Percentiles rank a stretch among this genome's conserved stretches.
These are phyloP conservation scores for Carpinus viminea DNA, from an alignment of 306 rosid species.

Conservation along the genomic window DNA sequence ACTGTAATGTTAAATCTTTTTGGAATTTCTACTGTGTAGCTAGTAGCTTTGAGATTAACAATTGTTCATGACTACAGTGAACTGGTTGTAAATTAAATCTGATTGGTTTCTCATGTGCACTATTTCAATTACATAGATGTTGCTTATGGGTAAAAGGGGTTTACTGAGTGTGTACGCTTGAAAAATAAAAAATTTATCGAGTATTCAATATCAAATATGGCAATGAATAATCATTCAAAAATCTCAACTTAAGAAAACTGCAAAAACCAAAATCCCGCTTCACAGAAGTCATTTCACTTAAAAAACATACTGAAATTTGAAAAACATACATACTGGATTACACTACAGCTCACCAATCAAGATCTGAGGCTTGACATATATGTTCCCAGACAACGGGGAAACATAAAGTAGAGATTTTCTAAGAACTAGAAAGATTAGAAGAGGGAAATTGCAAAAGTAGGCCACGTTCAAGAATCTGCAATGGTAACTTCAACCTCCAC, in stretches of 20 bases:
- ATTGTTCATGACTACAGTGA: no score
- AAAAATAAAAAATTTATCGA: neutral
- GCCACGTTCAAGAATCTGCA: slow-evolving; percentile 55
- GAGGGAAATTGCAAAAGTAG: neutral
- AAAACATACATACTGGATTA: neutral
- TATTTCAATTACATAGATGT: no score
- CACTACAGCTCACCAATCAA: neutral
- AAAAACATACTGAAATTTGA: neutral
- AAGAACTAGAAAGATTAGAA: slow-evolving; percentile 8
- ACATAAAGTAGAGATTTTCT: slow-evolving; percentile 2
- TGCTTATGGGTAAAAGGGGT: no score
- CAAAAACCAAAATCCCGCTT: slow-evolving; percentile 5
- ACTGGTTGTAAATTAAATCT: no score
- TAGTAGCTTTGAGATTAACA: no score
- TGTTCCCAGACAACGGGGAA: neutral
- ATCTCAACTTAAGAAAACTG: neutral
- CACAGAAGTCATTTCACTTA: slow-evolving; percentile 4
- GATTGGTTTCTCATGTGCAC: no score
- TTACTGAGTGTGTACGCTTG: no score
- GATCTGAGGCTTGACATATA: neutral
- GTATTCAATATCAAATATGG: neutral
- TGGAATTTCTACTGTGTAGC: no score
- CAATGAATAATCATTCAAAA: slow-evolving; percentile 9
- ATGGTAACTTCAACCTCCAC: slow-evolving; percentile 95
- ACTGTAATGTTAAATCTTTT: no score